Evolutionary conservation across 1,284 basidiomycete species (phyloP).

Genomic region (Fomitopsis pinicola): DNA sequence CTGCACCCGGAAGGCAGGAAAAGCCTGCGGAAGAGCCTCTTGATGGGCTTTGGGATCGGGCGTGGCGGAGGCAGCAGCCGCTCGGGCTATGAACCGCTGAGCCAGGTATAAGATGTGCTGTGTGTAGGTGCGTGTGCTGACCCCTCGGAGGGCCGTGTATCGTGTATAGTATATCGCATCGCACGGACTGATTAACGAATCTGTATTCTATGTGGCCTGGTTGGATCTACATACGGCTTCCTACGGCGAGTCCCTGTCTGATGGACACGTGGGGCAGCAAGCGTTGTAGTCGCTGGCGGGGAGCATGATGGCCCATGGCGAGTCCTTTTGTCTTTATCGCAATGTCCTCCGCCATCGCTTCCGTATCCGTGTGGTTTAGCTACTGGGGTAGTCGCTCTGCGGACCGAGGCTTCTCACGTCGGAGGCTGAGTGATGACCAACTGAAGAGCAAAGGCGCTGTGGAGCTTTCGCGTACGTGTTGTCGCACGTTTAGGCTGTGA

Average conservation of each 20-base stretch:
- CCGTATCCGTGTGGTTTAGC: no score
- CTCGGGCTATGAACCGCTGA: slow-evolving; percentile 59
- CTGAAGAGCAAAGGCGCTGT: neutral
- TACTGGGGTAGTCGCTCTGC: no score
- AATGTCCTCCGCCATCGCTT: no score
- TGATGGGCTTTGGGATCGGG: slow-evolving; percentile 48
- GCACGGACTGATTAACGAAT: neutral
- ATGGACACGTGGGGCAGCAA: no score
- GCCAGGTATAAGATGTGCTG: slow-evolving; percentile 32
- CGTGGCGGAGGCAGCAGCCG: slow-evolving; percentile 38
- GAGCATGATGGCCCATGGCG: no score
- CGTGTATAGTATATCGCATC: neutral
- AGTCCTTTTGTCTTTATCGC: no score
- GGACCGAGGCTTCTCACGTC: no score
- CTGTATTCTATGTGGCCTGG: neutral
- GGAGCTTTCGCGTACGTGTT: neutral
- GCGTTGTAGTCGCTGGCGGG: no score
- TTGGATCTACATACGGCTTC: no score
- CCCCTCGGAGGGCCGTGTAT: neutral
- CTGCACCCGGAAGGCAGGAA: slow-evolving; percentile 33
- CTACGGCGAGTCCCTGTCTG: no score
- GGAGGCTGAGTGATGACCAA: neutral
- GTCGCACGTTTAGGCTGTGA: neutral
- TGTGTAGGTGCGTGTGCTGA: slow-evolving; percentile 16
- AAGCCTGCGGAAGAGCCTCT: slow-evolving; percentile 38